These are phyloP conservation scores for Candida ponderosae DNA, from an alignment of 805 yeast genomes.

Conservation along the genomic window DNA sequence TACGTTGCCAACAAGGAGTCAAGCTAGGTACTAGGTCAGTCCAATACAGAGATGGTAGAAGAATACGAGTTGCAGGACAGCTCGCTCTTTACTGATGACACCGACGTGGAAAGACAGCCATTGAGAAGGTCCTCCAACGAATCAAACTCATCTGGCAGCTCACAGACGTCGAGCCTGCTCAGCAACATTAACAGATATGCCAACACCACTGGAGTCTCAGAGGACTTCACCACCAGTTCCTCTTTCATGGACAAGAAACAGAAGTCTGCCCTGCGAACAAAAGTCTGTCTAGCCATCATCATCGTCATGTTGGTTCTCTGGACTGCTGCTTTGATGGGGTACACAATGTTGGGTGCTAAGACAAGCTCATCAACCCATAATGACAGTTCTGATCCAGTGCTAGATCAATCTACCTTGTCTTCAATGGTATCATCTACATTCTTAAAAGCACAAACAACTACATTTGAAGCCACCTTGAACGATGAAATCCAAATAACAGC, in stretches of 20 bases:
- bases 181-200: constrained; percentile 21
- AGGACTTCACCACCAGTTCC: constrained; percentile 2
- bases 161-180: constrained; percentile 21
- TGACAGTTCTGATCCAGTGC: neutral
- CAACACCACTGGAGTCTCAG: neutral
- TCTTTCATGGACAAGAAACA: neutral
- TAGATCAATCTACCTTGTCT: neutral
- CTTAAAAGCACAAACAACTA: neutral
- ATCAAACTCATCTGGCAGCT: neutral
- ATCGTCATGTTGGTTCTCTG: neutral
- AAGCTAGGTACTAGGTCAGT: too few species aligned
- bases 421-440: too few species aligned
- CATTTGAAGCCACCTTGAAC: neutral
- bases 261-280: neutral
- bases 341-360: neutral
- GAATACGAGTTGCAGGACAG: neutral
- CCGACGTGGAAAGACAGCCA: neutral
- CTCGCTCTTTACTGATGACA: neutral
- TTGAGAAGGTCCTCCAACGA: neutral
- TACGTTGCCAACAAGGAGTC: neutral
- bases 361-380: neutral
- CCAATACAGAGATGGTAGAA: neutral
- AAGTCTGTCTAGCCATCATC: neutral
- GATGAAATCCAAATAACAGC: neutral
- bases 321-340: neutral